Evolutionary conservation across 139 green algal species (phyloP), one percentile per base, ranked within the genome.

Genomic region (Chlorella sp.): DNA sequence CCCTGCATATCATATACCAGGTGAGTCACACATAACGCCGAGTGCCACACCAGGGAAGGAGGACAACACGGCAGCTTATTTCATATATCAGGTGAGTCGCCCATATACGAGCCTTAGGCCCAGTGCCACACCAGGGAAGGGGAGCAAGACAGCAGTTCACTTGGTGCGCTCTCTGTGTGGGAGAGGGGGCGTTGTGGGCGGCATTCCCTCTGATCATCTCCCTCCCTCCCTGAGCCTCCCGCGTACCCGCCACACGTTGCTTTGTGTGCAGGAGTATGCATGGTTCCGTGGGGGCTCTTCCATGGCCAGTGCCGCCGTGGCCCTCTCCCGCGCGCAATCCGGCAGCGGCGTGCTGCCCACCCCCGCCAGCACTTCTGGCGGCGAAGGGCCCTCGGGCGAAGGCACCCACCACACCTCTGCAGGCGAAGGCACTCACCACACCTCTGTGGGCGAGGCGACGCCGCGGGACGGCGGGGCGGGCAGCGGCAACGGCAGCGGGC

Each of bases 1-100:
- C 63, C 31, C 32, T 69, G 32, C 63, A 69, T 32, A 69, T 69
- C 63, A 69, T 69, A 24, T 69, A 69, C 32, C 63, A 69, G 63
- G 63, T 35, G 17, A 69, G 31, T 31, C 42, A 55, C 10, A 55
- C 42, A 55, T 55, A 55, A 24, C 42, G 10, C 17, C 17, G 42
- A 24, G 42, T 55, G 42, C n/a, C n/a, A n/a, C n/a, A 55, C 42
- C 10, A 55, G 10, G 17, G 17, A 55, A 24, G 42, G 10, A 55
- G 10, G 42, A 10, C 10, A 24, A 55, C 10, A 55, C 42, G 17
- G 42, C 17, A 10, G 42, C 10, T 55, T 55, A 55, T n/a, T n/a
- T n/a, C n/a, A n/a, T n/a, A n/a, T n/a, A n/a, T n/a, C n/a, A n/a
- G n/a, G n/a, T n/a, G n/a, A n/a, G n/a, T n/a, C n/a, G n/a, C n/a